Percentiles rank a stretch among this genome's conserved stretches.
Evolutionary conservation across 176 grass and related monocot genomes (phyloP).

Genomic region (Saccharum spontaneum): DNA sequence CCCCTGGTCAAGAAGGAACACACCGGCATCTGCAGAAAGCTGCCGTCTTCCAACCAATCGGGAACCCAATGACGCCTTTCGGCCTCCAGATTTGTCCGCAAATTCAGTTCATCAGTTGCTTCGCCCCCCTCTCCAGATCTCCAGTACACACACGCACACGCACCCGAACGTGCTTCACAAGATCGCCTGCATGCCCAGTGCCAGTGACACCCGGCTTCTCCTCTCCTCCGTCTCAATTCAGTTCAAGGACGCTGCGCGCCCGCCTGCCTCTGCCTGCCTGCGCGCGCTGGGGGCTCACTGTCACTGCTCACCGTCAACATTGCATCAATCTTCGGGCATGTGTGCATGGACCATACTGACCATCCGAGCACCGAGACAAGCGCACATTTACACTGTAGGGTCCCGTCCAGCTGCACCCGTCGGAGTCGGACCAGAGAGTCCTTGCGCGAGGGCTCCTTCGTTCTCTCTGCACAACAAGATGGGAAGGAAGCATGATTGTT

Average conservation of each 20-base stretch:
- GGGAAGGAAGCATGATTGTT: constrained; percentile 3
- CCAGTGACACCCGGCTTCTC: background rate
- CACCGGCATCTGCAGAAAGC: constrained; percentile 24
- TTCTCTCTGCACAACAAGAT: constrained; percentile 1
- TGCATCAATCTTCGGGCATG: constrained; percentile 39
- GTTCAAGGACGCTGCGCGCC: constrained; percentile 15
- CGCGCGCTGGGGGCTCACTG: constrained; percentile 3
- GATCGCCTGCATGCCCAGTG: background rate
- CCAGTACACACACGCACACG: background rate
- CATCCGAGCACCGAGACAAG: constrained; percentile 40
- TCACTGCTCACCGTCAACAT: constrained; percentile 20
- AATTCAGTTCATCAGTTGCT: constrained; percentile 25
- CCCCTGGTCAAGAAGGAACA: background rate
- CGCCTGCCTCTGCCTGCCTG: background rate
- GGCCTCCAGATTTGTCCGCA: constrained; percentile 11
- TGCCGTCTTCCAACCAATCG: constrained; percentile 26
- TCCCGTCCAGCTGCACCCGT: constrained; percentile 27
- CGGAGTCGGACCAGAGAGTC: constrained; percentile 16
- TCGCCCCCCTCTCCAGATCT: background rate
- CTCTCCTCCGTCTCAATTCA: background rate
- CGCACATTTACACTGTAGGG: constrained; percentile 56
- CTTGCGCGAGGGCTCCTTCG: background rate
- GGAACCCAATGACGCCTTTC: background rate
- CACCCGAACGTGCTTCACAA: constrained; percentile 25
- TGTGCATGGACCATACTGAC: constrained; percentile 34